Base-by-base conservation (phyloP, 1,139 yeast genomes). In the Pichia inconspicua region DNA sequence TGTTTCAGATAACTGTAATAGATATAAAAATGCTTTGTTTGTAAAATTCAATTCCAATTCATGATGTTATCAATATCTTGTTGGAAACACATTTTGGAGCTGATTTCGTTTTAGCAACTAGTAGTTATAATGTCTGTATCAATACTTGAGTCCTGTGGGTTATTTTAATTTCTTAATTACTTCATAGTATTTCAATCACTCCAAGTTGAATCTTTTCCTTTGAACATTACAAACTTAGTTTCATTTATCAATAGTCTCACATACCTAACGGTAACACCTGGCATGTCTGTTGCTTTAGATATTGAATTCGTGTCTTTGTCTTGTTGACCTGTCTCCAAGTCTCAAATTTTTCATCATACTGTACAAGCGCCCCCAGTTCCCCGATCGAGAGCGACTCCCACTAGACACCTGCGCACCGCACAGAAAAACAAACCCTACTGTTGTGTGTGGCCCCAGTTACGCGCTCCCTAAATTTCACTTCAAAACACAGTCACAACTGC, bases 241-340 rank as follows among this genome's bases (percentile, higher is more conserved):
- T 12, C 34, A 30, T 2, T 11, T 10, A 14, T 7, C 6, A 7
- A 10, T 17, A 34, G 5, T 15, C 15, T 6, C 56, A 84, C 95
- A 70, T 84, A 86, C 95, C 94, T 87, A 73, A 89, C 97, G 79
- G 96, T 84, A 80, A 84, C 92, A 87, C 96, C 96, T 80, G 96
- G 84, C 97, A 89, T 89, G 71, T 73, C 82, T 50, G 50, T 48
- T 43, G 42, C 25, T 37, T 5, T 37, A 37, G 40, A 37, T 12
- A 22, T 7, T 11, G 22, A 37, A 19, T 22, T 12, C 12, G n/a
- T 19, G 8, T 37, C 7, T 37, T 8, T 2, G 27, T 37, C 37
- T 9, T 8, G 8, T 34, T 17, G 22, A 37, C 40, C 9, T n/a
- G 38, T 35, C 40, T 37, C 22, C 40, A 37, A 12, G 11, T 19